These are phyloP conservation scores for Asparagopsis taxiformis DNA, from an alignment of 31 red algal species.

Conservation along the genomic window DNA sequence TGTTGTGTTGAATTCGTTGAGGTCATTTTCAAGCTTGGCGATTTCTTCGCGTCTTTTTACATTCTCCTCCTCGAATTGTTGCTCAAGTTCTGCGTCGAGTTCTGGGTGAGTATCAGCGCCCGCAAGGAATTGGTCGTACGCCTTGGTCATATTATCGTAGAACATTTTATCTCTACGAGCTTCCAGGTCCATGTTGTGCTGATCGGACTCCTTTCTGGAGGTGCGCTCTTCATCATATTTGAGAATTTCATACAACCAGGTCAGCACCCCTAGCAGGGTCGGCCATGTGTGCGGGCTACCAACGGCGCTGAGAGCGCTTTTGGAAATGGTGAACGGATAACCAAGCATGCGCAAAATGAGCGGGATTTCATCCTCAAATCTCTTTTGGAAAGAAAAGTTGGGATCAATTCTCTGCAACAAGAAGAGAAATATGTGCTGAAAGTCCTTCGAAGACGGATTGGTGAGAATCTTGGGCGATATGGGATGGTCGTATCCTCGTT, in stretches of 20 bases:
- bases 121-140: constrained; percentile 78
- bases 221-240: constrained; percentile 46
- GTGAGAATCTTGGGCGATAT: constrained; percentile 90
- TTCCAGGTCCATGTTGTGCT: constrained; percentile 19
- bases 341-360: constrained; percentile 43
- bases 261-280: constrained; percentile 77
- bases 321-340: constrained; percentile 90
- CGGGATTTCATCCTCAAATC: constrained; percentile 93
- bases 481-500: constrained; percentile 81
- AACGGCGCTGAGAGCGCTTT: constrained; percentile 81
- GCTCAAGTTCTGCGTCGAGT: constrained; percentile 43
- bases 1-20: constrained; percentile 24
- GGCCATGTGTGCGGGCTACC: constrained; percentile 98
- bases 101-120: constrained; percentile 52
- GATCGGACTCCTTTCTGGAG: constrained; percentile 5
- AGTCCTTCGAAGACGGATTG: constrained; percentile 77
- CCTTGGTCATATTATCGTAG: constrained; percentile 64
- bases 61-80: constrained; percentile 54
- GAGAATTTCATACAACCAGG: constrained; percentile 80
- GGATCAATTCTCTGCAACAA: constrained; percentile 86
- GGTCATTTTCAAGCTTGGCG: constrained; percentile 32
- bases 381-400: constrained; percentile 61
- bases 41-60: constrained; percentile 42
- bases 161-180: constrained; percentile 59
- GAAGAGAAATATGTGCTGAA: constrained; percentile 89